Percentiles rank a stretch among this genome's conserved stretches.
Conservation (phyloP, 176 grass and related monocot genomes). For the Bolboschoenus planiculmis region DNA sequence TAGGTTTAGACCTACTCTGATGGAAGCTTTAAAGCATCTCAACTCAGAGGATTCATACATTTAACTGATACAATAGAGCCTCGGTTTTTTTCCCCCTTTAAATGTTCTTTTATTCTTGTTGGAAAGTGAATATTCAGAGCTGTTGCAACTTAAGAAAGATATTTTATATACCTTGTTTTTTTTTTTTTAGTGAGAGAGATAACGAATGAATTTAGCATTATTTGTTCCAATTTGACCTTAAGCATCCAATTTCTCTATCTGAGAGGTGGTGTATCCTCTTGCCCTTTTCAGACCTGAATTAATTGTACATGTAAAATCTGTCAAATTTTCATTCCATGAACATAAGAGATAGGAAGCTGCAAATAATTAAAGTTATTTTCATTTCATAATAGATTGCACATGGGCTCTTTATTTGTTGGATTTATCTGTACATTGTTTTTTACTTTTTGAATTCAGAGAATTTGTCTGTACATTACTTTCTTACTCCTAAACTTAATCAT, state of each 20-base stretch:
- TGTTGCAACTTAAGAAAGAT: neutral
- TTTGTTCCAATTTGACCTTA: neutral
- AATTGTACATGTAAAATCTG: neutral
- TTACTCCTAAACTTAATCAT: neutral
- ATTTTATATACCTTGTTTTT: neutral
- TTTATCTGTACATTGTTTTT: neutral
- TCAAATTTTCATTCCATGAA: neutral
- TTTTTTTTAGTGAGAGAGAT: neutral
- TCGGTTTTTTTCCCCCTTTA: neutral
- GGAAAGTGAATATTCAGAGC: neutral
- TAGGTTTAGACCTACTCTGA: conserved; percentile 38
- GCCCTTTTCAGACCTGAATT: neutral
- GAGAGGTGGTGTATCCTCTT: neutral
- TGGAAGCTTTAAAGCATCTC: conserved; percentile 43
- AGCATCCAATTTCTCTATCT: neutral
- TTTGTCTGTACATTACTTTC: neutral
- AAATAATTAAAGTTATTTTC: neutral
- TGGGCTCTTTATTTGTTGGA: neutral
- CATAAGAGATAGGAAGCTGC: neutral
- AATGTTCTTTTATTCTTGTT: neutral
- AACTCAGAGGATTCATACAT: conserved; percentile 6
- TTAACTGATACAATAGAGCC: neutral
- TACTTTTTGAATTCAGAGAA: too few species aligned
- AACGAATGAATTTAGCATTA: neutral
- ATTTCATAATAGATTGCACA: neutral